Percentiles rank a stretch among this genome's conserved stretches.
Conservation (phyloP, 352 stramenopile species). For the Phytophthora boehmeriae region DNA sequence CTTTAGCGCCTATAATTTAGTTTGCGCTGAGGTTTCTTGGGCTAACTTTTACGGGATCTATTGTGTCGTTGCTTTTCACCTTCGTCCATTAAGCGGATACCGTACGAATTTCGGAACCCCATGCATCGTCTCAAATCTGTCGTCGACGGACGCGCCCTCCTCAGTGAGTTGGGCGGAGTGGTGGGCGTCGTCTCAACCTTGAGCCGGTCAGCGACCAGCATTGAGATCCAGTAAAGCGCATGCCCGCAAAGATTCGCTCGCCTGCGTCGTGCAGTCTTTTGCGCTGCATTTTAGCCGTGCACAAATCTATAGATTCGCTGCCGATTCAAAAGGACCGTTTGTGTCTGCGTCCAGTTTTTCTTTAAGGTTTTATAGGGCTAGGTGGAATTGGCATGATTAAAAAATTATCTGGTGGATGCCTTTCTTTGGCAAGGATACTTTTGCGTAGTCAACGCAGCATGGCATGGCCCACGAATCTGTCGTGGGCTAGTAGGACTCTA, state of each 20-base stretch:
- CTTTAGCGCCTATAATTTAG: neutral
- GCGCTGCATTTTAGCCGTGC: neutral
- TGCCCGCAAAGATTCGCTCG: conserved; percentile 16
- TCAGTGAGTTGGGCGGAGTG: conserved; percentile 27
- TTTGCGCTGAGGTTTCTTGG: neutral
- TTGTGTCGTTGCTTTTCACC: no score
- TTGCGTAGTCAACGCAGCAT: no score
- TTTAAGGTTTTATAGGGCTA: neutral
- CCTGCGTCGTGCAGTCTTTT: neutral
- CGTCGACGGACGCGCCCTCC: conserved; percentile 10
- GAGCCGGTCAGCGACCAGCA: conserved; percentile 11
- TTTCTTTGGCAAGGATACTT: no score
- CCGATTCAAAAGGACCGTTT: neutral
- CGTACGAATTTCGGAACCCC: conserved; percentile 12
- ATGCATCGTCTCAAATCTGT: conserved; percentile 4
- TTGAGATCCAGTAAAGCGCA: neutral
- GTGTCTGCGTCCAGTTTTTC: neutral
- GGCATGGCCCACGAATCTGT: no score
- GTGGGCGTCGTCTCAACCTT: conserved; percentile 22
- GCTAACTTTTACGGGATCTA: neutral
- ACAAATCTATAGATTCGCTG: conserved; percentile 32
- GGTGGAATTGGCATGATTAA: neutral
- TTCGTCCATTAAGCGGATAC: conserved; percentile 1
- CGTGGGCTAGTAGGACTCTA: no score
- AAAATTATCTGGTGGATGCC: no score